phyloP scores from a whole-genome alignment of 2,329 filamentous ascomycete genomes.

The Trichoderma lentiforme region DNA sequence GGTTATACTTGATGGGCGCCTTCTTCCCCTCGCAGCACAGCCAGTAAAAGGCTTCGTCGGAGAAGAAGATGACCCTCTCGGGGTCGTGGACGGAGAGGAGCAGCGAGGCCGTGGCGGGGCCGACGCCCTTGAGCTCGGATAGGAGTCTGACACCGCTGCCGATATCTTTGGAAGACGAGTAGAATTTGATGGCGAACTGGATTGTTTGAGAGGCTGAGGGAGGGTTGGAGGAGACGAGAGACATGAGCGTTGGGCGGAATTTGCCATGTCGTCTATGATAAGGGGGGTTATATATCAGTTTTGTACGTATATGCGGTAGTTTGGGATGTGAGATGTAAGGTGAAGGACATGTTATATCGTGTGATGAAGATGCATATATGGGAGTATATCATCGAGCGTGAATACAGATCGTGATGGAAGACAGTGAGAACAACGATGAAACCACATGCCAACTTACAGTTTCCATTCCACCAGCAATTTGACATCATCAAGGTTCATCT shows the following conservation, averaged over 20 bases:
- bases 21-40: constrained; percentile 53
- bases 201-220: constrained; percentile 48
- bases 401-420: neutral
- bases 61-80: constrained; percentile 66
- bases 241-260: constrained; percentile 59
- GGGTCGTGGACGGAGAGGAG: constrained; percentile 64
- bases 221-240: constrained; percentile 60
- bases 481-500: constrained; percentile 56
- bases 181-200: constrained; percentile 47
- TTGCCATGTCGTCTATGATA: constrained; percentile 54
- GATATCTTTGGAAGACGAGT: constrained; percentile 41
- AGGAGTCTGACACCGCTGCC: constrained; percentile 51
- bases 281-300: neutral
- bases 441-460: constrained; percentile 47
- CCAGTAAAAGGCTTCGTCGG: constrained; percentile 76
- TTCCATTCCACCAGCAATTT: constrained; percentile 67
- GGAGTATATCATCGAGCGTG: neutral
- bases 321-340: neutral
- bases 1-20: constrained; percentile 63
- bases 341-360: neutral
- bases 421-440: neutral
- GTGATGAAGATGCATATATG: neutral
- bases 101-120: constrained; percentile 75
- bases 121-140: constrained; percentile 66
- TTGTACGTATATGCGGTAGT: neutral